Evolutionary conservation across 2,329 filamentous ascomycete genomes (phyloP).

Genomic region (Fonsecaea pedrosoi): DNA sequence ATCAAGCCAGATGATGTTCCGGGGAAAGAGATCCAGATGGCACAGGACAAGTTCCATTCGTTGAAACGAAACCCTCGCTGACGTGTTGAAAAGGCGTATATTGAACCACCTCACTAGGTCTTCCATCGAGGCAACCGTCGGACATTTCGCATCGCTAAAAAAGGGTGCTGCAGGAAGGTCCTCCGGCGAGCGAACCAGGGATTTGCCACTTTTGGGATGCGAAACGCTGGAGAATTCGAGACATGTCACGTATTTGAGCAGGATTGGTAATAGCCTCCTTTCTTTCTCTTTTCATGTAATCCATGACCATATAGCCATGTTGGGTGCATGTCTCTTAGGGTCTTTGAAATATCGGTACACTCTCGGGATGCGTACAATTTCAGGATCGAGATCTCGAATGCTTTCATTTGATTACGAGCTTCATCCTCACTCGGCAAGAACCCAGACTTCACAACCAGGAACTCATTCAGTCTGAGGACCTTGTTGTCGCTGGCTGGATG

Average conservation of each 20-base stretch:
- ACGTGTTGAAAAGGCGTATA: too few relatives aligned
- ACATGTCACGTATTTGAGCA: background rate
- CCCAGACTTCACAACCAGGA: background rate
- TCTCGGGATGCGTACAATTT: background rate
- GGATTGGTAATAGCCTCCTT: background rate
- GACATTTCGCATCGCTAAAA: background rate
- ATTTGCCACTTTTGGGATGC: background rate
- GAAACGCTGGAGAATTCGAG: background rate
- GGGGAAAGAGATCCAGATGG: too few relatives aligned
- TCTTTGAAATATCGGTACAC: constrained; percentile 8
- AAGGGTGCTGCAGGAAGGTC: background rate
- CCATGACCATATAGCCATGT: constrained; percentile 7
- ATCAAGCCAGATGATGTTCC: too few relatives aligned
- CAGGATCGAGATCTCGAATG: constrained; percentile 7
- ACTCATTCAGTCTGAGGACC: background rate
- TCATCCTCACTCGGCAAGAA: constrained; percentile 12
- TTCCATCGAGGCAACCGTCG: too few relatives aligned
- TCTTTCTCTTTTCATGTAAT: constrained; percentile 7
- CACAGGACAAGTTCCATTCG: too few relatives aligned
- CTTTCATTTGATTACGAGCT: constrained; percentile 4
- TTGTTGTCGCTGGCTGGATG: background rate
- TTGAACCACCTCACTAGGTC: too few relatives aligned
- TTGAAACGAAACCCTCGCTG: too few relatives aligned
- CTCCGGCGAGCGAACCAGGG: background rate
- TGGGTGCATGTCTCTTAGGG: background rate